Evolutionary conservation across 306 rosid species (phyloP).

Genomic region (Crotalaria pallida): DNA sequence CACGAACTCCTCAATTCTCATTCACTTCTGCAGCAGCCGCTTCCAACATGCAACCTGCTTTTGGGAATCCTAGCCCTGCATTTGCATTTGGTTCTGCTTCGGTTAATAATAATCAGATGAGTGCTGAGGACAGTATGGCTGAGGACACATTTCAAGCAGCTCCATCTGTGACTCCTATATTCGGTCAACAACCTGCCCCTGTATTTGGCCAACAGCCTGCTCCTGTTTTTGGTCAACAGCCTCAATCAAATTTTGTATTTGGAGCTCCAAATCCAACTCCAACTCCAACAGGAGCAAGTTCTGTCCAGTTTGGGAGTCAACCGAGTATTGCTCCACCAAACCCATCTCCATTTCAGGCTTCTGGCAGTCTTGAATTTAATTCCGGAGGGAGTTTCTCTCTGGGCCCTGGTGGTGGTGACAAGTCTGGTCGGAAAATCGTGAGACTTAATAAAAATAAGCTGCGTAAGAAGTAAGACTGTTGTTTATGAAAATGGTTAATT

Average conservation of each 20-base stretch:
- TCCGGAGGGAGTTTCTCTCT: slow-evolving; percentile 77
- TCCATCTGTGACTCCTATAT: slow-evolving; percentile 30
- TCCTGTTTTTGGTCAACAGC: too few species aligned
- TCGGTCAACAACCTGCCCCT: slow-evolving; percentile 49
- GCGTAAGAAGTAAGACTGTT: slow-evolving; percentile 56
- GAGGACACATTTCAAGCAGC: slow-evolving; percentile 73
- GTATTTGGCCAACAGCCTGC: slow-evolving; percentile 51
- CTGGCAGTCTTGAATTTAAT: slow-evolving; percentile 59
- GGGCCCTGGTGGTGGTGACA: slow-evolving; percentile 71
- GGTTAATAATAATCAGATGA: slow-evolving; percentile 66
- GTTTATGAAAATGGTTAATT: slow-evolving; percentile 2
- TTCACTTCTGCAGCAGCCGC: slow-evolving; percentile 48
- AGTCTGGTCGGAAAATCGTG: slow-evolving; percentile 49
- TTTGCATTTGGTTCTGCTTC: slow-evolving; percentile 41
- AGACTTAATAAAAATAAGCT: slow-evolving; percentile 42
- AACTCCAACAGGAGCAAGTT: slow-evolving; percentile 36
- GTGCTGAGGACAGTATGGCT: slow-evolving; percentile 94
- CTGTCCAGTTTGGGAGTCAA: slow-evolving; percentile 59
- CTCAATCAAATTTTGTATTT: slow-evolving; percentile 46
- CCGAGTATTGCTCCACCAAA: slow-evolving; percentile 52
- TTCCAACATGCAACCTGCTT: slow-evolving; percentile 46
- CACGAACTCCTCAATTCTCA: slow-evolving; percentile 43
- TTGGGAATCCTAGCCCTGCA: slow-evolving; percentile 39
- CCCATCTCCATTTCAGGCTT: slow-evolving; percentile 66
- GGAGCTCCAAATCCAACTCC: slow-evolving; percentile 44